These are phyloP conservation scores for Rhinocladiella mackenziei DNA, from an alignment of 2,329 filamentous ascomycete genomes.

Conservation along the genomic window DNA sequence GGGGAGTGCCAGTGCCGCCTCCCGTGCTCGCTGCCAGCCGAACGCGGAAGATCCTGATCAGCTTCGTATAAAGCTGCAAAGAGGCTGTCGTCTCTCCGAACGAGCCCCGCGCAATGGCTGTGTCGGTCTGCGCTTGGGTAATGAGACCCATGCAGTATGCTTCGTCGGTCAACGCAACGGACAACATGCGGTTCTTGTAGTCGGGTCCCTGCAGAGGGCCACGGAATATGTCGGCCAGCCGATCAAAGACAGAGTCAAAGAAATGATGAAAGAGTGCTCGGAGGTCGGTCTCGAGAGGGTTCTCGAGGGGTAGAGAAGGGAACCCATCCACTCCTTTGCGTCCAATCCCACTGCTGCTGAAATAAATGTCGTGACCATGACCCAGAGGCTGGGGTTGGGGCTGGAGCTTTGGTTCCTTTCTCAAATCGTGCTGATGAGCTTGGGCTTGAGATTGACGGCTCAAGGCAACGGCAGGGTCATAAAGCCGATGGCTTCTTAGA, in stretches of 20 bases:
- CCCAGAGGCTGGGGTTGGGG: neutral
- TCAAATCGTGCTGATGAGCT: neutral
- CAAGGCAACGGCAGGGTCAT: neutral
- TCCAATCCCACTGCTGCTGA: neutral
- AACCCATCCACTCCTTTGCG: slow-evolving; percentile 10
- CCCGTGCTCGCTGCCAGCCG: slow-evolving; percentile 6
- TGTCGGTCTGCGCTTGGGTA: slow-evolving; percentile 12
- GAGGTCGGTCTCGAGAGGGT: slow-evolving; percentile 3
- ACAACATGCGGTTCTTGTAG: slow-evolving; percentile 9
- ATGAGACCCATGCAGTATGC: slow-evolving; percentile 13
- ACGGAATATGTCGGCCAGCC: slow-evolving; percentile 9
- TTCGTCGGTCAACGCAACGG: neutral
- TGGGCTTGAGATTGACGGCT: neutral
- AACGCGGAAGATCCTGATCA: slow-evolving; percentile 7
- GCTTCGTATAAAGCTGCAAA: slow-evolving; percentile 5
- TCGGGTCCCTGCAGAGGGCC: slow-evolving; percentile 1
- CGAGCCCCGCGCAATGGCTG: slow-evolving; percentile 1
- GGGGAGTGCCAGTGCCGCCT: neutral
- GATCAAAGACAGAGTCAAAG: slow-evolving; percentile 11
- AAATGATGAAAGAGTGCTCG: slow-evolving; percentile 12
- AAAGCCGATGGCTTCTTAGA: slow-evolving; percentile 6
- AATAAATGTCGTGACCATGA: too few relatives aligned
- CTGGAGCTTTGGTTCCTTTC: neutral
- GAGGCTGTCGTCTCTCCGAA: slow-evolving; percentile 5
- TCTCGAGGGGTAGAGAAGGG: slow-evolving; percentile 3